These are phyloP conservation scores for Pseudisothecium myosuroides DNA, from an alignment of 225 moss, liverwort and hornwort genomes.

Conservation along the genomic window DNA sequence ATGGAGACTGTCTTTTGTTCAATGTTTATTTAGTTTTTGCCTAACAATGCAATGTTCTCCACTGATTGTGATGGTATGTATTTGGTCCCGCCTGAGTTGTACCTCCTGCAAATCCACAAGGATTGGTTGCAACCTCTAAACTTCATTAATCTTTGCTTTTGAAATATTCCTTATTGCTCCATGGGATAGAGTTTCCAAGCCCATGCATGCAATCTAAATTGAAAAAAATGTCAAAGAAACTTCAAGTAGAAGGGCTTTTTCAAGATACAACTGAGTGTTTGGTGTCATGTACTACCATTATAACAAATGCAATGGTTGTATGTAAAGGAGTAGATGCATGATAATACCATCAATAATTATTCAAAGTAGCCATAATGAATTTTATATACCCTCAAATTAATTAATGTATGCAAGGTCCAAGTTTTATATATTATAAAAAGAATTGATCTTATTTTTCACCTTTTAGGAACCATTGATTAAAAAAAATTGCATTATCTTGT, in stretches of 20 bases:
- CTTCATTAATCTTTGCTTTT: no score
- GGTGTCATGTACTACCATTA: background rate
- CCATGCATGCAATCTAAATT: background rate
- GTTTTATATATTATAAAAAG: background rate
- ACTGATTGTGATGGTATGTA: background rate
- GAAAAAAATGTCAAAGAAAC: background rate
- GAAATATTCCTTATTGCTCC: accelerated
- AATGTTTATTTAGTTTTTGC: background rate
- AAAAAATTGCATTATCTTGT: background rate
- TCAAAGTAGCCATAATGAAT: background rate
- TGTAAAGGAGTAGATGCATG: background rate
- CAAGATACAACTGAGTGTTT: background rate
- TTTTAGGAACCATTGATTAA: background rate
- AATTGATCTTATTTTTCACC: background rate
- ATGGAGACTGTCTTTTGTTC: background rate
- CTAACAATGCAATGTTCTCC: background rate
- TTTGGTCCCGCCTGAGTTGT: background rate
- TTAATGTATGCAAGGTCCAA: background rate
- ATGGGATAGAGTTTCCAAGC: background rate
- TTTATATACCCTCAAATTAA: background rate
- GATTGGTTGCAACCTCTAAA: background rate
- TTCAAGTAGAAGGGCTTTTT: accelerated
- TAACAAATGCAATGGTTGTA: background rate
- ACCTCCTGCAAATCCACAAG: background rate
- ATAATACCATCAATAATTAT: background rate